Base-by-base conservation (phyloP, 2,329 filamentous ascomycete genomes). In the Beauveria varroae region DNA sequence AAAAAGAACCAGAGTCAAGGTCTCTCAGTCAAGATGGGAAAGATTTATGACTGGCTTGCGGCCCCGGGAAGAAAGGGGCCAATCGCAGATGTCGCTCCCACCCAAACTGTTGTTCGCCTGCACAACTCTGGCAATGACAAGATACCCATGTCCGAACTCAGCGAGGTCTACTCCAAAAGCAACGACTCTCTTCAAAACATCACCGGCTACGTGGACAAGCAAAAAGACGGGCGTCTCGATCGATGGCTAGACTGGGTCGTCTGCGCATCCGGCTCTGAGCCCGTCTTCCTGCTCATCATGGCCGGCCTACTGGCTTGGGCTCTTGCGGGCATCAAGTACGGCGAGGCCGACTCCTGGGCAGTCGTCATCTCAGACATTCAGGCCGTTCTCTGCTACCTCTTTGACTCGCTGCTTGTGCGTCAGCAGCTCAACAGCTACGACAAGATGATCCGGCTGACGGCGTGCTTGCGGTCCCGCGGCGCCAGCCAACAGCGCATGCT, bases 341-440 rank as follows among this genome's bases (percentile, higher is more conserved):
- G 72, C 1, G 63, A 70, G 7, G 68, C 67, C 1, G 69, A 73
- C 44, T 69, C 68, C 2, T 75, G 73, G 74, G 70, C 73, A 37
- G 73, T 74, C 47, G 63, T 74, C 34, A 64, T 76, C 22, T 71
- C 72, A 34, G 72, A 76, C 53, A 66, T 69, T 12, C 71, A 69
- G 55, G 72, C 73, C 16, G 73, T 76, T 57, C 68, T 73, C 57
- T 69, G 72, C 56, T 75, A 75, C 61, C 65, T 74, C 44, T 74
- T 71, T 10, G 73, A 73, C 28, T 74, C 72, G 8, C 68, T 76
- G 18, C 73, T 75, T 44, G 72, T 75, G 66, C 69, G 74, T 1
- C 73, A 76, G 66, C 73, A 75, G 62, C 68, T 70, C 40, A 75
- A 72, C 62, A 67, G 67, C 12, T 69, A 70, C n/a, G 66, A 68